Percentiles rank a stretch among this genome's conserved stretches.
Conservation (phyloP, 768 basidiomycete species). For the Leccinum subgranulosum region DNA sequence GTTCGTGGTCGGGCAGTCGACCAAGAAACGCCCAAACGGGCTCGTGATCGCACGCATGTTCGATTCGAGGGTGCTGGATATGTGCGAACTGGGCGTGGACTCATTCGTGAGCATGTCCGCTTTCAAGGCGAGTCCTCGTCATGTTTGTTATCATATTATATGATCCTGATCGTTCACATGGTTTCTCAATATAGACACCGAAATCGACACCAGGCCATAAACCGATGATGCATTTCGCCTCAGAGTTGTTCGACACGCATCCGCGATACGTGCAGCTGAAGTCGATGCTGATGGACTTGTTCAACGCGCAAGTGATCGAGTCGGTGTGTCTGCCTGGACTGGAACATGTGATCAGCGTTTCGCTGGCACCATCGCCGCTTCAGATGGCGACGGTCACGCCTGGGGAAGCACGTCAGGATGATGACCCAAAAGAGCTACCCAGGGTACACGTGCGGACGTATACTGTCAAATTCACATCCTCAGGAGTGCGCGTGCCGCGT, state of each 20-base stretch:
- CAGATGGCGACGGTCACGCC: not conserved
- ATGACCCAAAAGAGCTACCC: slow-evolving; percentile 56
- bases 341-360: slow-evolving; percentile 85
- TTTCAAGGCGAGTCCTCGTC: slow-evolving; percentile 66
- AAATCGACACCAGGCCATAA: slow-evolving; percentile 89
- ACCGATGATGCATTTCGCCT: slow-evolving; percentile 94
- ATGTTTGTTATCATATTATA: not conserved
- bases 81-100: slow-evolving; percentile 92
- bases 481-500: slow-evolving; percentile 77
- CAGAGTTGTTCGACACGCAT: slow-evolving; percentile 92
- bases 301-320: slow-evolving; percentile 84
- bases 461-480: slow-evolving; percentile 66
- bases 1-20: slow-evolving; percentile 87
- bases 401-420: slow-evolving; percentile 31
- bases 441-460: slow-evolving; percentile 88
- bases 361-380: slow-evolving; percentile 61
- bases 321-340: slow-evolving; percentile 80
- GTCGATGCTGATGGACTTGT: slow-evolving; percentile 86
- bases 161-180: not conserved
- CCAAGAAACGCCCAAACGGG: slow-evolving; percentile 91
- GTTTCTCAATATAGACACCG: slow-evolving; percentile 46
- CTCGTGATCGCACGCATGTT: slow-evolving; percentile 85
- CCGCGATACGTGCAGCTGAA: slow-evolving; percentile 91
- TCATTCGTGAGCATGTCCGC: slow-evolving; percentile 72
- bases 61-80: slow-evolving; percentile 83